phyloP scores from a whole-genome alignment of 1,284 basidiomycete species.

The Sparassis latifolia region DNA sequence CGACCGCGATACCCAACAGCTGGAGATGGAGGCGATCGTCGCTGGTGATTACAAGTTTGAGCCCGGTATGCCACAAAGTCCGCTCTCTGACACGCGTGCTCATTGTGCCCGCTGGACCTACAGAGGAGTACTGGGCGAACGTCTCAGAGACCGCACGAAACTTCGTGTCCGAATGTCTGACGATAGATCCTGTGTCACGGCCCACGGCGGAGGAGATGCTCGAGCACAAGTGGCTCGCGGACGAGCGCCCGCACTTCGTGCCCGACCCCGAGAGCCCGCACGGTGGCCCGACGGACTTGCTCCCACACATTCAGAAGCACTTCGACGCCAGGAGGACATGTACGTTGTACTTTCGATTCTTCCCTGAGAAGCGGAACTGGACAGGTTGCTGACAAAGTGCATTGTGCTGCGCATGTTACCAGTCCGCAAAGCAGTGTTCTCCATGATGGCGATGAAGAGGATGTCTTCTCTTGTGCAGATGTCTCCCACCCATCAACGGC shows the following conservation, averaged over 20 bases:
- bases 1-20: constrained; percentile 82
- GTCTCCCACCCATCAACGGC: constrained; percentile 39
- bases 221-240: constrained; percentile 76
- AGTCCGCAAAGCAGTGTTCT: constrained; percentile 85
- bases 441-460: constrained; percentile 80
- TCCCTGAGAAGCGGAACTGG: not conserved
- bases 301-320: constrained; percentile 83
- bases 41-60: constrained; percentile 90
- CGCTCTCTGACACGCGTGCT: constrained; percentile 2
- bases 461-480: constrained; percentile 54
- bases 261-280: constrained; percentile 48
- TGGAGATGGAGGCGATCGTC: constrained; percentile 92
- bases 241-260: constrained; percentile 64
- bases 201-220: constrained; percentile 73
- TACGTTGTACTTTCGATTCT: constrained; percentile 33
- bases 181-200: constrained; percentile 71
- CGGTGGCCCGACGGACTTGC: constrained; percentile 71
- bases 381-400: too few relatives aligned
- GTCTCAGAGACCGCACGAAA: constrained; percentile 77
- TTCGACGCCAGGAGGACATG: constrained; percentile 87
- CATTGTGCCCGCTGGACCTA: not conserved
- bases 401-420: constrained; percentile 1
- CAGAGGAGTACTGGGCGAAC: constrained; percentile 79
- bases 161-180: constrained; percentile 80
- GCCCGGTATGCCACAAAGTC: constrained; percentile 40